Evolutionary conservation across 129 eudicot species (phyloP), one percentile per base, ranked within the genome.

Genomic region (Saposhnikovia divaricata): DNA sequence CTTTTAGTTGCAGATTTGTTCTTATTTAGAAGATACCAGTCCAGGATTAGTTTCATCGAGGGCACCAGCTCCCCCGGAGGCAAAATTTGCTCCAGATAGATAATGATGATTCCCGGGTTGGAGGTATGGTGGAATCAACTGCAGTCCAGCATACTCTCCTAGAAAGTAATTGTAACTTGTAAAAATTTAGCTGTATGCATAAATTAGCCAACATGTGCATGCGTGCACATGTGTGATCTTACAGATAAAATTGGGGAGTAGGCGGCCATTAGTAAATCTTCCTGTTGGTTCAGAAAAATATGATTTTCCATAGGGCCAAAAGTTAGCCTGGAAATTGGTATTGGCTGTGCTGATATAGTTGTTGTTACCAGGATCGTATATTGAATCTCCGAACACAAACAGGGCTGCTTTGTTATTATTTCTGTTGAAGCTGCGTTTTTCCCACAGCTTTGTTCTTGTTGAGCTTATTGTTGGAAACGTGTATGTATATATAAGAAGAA

Each of bases 241-340:
- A 68, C 73, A 68, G n/a, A n/a, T n/a, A 15, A 66, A 66, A 66
- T 66, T 90, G 6, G 91, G 87, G 74, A 87, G 82, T 80, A 89
- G 80, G 81, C 93, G 93, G 57, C 93, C 93, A 78, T 89, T 81
- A 51, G 87, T 87, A 78, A 87, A 89, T 76, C 93, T 78, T 2
- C 93, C 91, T 0, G 81, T 84, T 50, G 93, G 86, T 65, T 78
- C 70, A 44, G 76, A 3, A 81, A 89, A 89, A 85, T 77, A 87
- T 2, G 93, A 77, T 71, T 80, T 80, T n/a, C 93, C 89, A 11
- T 87, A 89, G 2, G 93, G 91, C 47, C 75, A 34, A 31, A 85
- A 89, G 82, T 87, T 85, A 18, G 90, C 87, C 71, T 72, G 90
- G 76, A 81, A 85, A 0, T 43, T 45, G 3, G 89, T 7, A 13